phyloP scores from a whole-genome alignment of 2,329 filamentous ascomycete genomes.

The Pseudopyricularia javanii region DNA sequence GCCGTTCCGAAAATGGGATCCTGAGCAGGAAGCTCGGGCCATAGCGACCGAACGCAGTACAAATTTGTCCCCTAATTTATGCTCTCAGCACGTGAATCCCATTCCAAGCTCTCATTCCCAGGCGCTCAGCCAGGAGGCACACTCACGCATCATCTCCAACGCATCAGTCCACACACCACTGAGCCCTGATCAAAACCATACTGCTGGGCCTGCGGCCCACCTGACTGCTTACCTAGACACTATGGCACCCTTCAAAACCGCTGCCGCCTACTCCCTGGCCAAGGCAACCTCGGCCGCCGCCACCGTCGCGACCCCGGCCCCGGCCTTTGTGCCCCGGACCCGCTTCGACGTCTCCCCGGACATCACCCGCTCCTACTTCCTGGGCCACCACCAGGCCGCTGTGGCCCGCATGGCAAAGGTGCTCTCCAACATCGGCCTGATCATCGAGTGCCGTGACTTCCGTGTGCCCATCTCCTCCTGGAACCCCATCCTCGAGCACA shows the following conservation, averaged over 20 bases:
- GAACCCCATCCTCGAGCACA: conserved; percentile 79
- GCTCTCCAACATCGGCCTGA: conserved; percentile 69
- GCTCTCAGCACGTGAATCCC: too few relatives aligned
- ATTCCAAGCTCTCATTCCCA: too few relatives aligned
- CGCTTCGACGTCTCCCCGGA: conserved; percentile 60
- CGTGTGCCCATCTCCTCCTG: conserved; percentile 79
- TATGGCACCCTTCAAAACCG: neutral
- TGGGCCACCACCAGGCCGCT: conserved; percentile 82
- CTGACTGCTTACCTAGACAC: neutral
- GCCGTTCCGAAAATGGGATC: too few relatives aligned
- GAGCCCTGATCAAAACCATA: neutral
- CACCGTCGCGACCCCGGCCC: conserved; percentile 1
- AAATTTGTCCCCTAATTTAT: too few relatives aligned
- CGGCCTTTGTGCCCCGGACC: conserved; percentile 60
- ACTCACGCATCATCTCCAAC: too few relatives aligned
- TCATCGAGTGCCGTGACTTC: conserved; percentile 92
- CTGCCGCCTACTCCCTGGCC: neutral
- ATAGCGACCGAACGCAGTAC: too few relatives aligned
- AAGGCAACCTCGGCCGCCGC: neutral
- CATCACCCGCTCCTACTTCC: conserved; percentile 81
- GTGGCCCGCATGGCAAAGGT: conserved; percentile 71
- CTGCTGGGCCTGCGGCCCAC: neutral
- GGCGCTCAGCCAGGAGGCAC: too few relatives aligned
- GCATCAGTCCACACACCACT: neutral
- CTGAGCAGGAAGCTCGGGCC: too few relatives aligned